Percentiles rank a stretch among this genome's conserved stretches.
Conservation (phyloP, 208 protist genomes). For the Crithidia sp. region DNA sequence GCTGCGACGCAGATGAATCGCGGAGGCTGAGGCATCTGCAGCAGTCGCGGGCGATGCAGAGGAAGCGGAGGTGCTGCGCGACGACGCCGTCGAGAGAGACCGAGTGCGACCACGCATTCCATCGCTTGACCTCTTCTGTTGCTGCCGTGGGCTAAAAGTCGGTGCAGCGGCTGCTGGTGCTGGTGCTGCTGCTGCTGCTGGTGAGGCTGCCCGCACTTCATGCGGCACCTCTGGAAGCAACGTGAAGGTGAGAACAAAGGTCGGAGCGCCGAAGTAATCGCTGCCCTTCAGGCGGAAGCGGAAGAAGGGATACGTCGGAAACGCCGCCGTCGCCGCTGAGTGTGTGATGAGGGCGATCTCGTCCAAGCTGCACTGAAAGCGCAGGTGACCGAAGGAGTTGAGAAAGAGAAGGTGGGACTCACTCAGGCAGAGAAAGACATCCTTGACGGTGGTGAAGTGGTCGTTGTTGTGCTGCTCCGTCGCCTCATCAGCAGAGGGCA, state of each 20-base stretch:
- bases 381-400: slow-evolving; percentile 48
- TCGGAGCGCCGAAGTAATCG: slow-evolving; percentile 22
- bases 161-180: not conserved
- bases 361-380: slow-evolving; percentile 40
- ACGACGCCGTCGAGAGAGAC: not conserved
- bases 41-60: not conserved
- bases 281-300: slow-evolving; percentile 20
- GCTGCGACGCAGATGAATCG: not conserved
- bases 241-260: slow-evolving; percentile 22
- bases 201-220: not conserved
- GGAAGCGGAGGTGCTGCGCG: not conserved
- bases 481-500: slow-evolving; percentile 11
- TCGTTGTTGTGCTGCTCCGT: not conserved
- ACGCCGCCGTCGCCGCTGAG: slow-evolving; percentile 21
- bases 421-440: slow-evolving; percentile 43
- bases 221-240: slow-evolving; percentile 22
- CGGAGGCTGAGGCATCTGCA: too few relatives aligned
- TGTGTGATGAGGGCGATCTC: slow-evolving; percentile 42
- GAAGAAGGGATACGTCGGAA: slow-evolving; percentile 14
- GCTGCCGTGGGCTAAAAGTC: too few relatives aligned
- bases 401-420: slow-evolving; percentile 49
- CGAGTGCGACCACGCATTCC: not conserved
- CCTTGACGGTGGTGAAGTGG: slow-evolving; percentile 30
- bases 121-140: too few relatives aligned
- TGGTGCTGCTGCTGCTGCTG: not conserved